phyloP scores from a whole-genome alignment of 208 protist species.

The Herpetomonas tarakana region DNA sequence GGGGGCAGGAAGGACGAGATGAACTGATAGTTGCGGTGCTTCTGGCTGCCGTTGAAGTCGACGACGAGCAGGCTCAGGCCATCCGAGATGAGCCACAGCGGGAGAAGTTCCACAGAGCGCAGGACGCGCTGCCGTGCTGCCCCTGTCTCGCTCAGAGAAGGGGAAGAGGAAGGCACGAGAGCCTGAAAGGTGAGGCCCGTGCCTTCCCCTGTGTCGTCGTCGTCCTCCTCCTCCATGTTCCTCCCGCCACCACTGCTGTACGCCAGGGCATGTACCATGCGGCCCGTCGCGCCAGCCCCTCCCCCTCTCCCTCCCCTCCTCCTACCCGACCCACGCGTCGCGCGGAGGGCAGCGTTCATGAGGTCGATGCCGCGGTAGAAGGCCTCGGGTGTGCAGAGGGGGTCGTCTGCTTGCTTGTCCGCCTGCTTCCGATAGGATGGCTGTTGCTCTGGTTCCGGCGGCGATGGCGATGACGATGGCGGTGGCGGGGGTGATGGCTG shows the following conservation, averaged over 20 bases:
- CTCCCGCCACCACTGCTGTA: background rate
- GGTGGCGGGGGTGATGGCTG: no score
- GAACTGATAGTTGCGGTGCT: constrained; percentile 27
- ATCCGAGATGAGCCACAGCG: constrained; percentile 10
- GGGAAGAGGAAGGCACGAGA: no score
- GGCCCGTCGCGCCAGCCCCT: no score
- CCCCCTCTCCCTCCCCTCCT: no score
- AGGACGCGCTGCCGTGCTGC: background rate
- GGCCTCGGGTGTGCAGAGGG: background rate
- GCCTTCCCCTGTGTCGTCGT: background rate
- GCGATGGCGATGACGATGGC: no score
- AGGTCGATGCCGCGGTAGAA: background rate
- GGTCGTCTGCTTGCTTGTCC: no score
- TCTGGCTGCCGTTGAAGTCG: constrained; percentile 18
- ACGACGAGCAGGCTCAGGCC: constrained; percentile 8
- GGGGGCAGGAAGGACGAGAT: no score
- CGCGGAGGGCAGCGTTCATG: background rate
- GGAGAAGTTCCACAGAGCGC: background rate
- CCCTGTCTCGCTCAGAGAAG: no score
- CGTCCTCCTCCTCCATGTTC: background rate
- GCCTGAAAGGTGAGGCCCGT: background rate
- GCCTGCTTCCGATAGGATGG: no score
- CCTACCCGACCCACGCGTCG: no score
- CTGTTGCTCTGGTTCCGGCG: no score
- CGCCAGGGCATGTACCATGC: background rate